Evolutionary conservation across 1,139 yeast species (phyloP).

Genomic region (Suhomyces panamericanus): DNA sequence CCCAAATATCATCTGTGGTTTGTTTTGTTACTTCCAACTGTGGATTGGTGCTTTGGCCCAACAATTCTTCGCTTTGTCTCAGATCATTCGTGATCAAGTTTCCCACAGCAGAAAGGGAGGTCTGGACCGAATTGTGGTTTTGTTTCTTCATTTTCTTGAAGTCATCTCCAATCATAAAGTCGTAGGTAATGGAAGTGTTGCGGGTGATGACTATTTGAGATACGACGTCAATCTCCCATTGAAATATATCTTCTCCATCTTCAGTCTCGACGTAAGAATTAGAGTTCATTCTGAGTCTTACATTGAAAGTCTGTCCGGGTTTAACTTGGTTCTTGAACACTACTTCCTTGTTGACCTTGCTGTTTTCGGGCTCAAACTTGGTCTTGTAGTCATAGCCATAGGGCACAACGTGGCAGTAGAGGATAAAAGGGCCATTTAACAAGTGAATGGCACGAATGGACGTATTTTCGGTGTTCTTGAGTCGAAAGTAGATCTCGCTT

Average conservation of each 20-base stretch:
- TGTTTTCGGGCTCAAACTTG: constrained; percentile 29
- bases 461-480: constrained; percentile 53
- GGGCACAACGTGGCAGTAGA: constrained; percentile 62
- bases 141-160: constrained; percentile 32
- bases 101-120: constrained; percentile 20
- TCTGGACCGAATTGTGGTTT: constrained; percentile 27
- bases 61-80: not conserved
- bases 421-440: constrained; percentile 59
- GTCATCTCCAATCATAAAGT: constrained; percentile 30
- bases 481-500: constrained; percentile 34
- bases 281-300: constrained; percentile 46
- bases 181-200: constrained; percentile 19
- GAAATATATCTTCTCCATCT: constrained; percentile 16
- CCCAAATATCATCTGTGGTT: constrained; percentile 25
- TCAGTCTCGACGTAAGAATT: constrained; percentile 32
- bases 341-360: constrained; percentile 31
- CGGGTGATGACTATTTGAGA: constrained; percentile 26
- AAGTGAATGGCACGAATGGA: constrained; percentile 55
- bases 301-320: constrained; percentile 63
- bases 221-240: constrained; percentile 25
- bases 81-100: constrained; percentile 3
- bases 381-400: constrained; percentile 41
- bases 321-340: constrained; percentile 47
- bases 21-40: constrained; percentile 16
- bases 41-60: constrained; percentile 13